Evolutionary conservation across 2,329 filamentous ascomycete species (phyloP).

Genomic region (Talaromyces sp.): DNA sequence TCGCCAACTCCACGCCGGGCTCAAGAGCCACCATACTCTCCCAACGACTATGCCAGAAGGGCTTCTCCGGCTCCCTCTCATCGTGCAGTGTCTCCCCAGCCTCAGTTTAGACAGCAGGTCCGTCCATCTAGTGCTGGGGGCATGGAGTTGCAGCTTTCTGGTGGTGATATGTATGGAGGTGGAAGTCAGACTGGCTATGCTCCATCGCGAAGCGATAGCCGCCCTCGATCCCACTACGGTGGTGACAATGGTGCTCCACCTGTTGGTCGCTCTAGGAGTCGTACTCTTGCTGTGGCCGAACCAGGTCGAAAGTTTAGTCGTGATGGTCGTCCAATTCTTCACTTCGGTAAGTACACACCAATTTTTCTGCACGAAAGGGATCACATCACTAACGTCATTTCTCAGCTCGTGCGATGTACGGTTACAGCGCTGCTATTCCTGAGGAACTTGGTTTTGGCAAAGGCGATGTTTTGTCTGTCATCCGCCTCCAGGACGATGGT

Average conservation of each 20-base stretch:
- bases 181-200: slow-evolving; percentile 36
- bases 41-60: slow-evolving; percentile 44
- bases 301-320: slow-evolving; percentile 71
- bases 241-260: slow-evolving; percentile 38
- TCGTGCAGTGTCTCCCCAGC: slow-evolving; percentile 56
- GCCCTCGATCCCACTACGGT: slow-evolving; percentile 55
- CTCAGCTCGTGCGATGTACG: slow-evolving; percentile 86
- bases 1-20: slow-evolving; percentile 40
- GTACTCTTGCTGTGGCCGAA: slow-evolving; percentile 82
- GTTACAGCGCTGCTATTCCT: slow-evolving; percentile 91
- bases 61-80: slow-evolving; percentile 42
- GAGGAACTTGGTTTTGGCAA: slow-evolving; percentile 93
- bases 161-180: slow-evolving; percentile 57
- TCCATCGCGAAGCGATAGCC: slow-evolving; percentile 48
- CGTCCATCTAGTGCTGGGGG: slow-evolving; percentile 54
- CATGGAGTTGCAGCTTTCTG: slow-evolving; percentile 71
- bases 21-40: slow-evolving; percentile 47
- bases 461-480: slow-evolving; percentile 84
- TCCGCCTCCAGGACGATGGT: slow-evolving; percentile 92
- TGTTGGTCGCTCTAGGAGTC: slow-evolving; percentile 66
- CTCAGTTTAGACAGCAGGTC: slow-evolving; percentile 53
- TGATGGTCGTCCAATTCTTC: slow-evolving; percentile 83
- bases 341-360: slow-evolving; percentile 75
- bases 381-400: slow-evolving; percentile 20
- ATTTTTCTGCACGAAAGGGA: background rate